These are phyloP conservation scores for Colletotrichum ledebouriae DNA, from an alignment of 2,329 filamentous ascomycete genomes.

Conservation along the genomic window DNA sequence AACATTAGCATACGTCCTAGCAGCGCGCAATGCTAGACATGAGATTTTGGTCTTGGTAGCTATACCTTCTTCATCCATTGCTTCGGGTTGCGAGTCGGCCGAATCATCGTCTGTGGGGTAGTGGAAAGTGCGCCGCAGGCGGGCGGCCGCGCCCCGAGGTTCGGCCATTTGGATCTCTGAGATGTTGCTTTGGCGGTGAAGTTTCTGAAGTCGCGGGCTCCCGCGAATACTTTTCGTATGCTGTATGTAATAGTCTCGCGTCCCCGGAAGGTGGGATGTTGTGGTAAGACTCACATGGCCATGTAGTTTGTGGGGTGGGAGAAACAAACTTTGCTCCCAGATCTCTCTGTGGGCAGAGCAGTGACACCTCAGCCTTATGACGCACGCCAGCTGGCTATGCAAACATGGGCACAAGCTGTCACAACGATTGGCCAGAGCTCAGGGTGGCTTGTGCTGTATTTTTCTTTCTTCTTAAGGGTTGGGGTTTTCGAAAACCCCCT, in stretches of 20 bases:
- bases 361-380: slow-evolving; percentile 40
- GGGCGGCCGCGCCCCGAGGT: slow-evolving; percentile 58
- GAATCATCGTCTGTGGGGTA: slow-evolving; percentile 76
- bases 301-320: background rate
- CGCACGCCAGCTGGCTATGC: slow-evolving; percentile 21
- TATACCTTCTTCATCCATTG: slow-evolving; percentile 82
- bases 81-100: slow-evolving; percentile 66
- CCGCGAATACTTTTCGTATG: background rate
- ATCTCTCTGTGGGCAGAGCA: slow-evolving; percentile 2
- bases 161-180: slow-evolving; percentile 38
- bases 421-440: slow-evolving; percentile 30
- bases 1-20: slow-evolving; percentile 34
- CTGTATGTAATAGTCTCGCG: background rate
- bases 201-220: background rate
- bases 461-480: background rate
- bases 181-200: background rate
- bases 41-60: background rate
- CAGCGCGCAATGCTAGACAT: slow-evolving; percentile 27
- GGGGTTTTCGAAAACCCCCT: no score
- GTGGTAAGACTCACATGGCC: slow-evolving; percentile 18
- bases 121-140: slow-evolving; percentile 81
- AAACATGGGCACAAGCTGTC: background rate
- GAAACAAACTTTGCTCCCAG: no score
- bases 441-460: background rate
- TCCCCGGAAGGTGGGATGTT: background rate